Conservation (phyloP, 345 rosid genomes). For the Citrus glauca region DNA sequence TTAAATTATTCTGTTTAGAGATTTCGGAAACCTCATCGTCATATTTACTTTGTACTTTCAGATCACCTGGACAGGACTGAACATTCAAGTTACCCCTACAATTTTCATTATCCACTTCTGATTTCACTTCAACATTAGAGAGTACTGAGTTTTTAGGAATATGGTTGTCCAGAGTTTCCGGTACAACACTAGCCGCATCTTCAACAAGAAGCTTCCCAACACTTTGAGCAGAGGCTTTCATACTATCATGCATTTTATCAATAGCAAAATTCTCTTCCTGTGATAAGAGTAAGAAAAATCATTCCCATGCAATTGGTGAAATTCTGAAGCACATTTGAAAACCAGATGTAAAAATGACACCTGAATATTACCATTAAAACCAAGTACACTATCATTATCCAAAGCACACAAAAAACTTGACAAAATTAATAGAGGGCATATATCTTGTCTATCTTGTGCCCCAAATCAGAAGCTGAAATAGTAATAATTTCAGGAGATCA, state of each 20-base stretch:
- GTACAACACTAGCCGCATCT: slow-evolving; percentile 19
- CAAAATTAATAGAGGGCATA: background rate
- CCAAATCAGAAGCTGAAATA: background rate
- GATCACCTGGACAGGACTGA: slow-evolving; percentile 33
- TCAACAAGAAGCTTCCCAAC: slow-evolving; percentile 32
- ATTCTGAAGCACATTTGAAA: background rate
- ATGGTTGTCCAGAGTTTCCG: slow-evolving; percentile 31
- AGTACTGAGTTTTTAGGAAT: slow-evolving; percentile 29
- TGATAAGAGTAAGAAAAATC: slow-evolving; percentile 14
- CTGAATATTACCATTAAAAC: background rate
- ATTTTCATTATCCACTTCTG: slow-evolving; percentile 32
- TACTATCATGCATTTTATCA: slow-evolving; percentile 29
- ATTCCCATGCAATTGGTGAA: slow-evolving; percentile 1
- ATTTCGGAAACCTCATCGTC: slow-evolving; percentile 28
- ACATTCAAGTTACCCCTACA: slow-evolving; percentile 20
- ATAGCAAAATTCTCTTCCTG: slow-evolving; percentile 38
- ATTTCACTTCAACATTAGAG: slow-evolving; percentile 30
- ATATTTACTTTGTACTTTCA: slow-evolving; percentile 27
- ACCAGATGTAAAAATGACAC: background rate
- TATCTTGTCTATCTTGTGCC: background rate
- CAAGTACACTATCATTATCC: background rate
- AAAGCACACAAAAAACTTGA: background rate
- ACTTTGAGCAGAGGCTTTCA: slow-evolving; percentile 33
- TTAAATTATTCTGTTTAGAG: slow-evolving; percentile 29
- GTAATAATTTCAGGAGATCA: background rate